Percentiles rank a stretch among this genome's conserved stretches.
These are phyloP conservation scores for Poronia punctata DNA, from an alignment of 495 filamentous ascomycete species.

Conservation along the genomic window DNA sequence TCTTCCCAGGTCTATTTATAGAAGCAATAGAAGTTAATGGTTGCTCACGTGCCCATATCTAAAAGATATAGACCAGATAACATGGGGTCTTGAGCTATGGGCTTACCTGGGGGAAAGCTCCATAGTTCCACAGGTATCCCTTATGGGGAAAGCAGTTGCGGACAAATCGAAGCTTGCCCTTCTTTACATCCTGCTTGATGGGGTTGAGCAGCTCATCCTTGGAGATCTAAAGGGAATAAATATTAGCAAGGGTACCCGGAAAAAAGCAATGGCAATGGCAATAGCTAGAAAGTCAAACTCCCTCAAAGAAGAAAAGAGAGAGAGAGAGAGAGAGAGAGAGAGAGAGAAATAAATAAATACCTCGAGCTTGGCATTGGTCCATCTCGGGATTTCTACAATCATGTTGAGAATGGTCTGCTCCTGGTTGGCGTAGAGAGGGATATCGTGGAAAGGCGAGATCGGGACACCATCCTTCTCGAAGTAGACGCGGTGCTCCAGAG, in stretches of 20 bases:
- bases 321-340: too few species aligned
- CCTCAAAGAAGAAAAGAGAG: too few species aligned
- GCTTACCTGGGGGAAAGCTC: constrained; percentile 91
- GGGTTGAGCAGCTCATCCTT: constrained; percentile 96
- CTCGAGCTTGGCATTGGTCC: constrained; percentile 99
- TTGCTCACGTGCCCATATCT: too few species aligned
- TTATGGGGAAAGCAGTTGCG: constrained; percentile 99
- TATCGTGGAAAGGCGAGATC: constrained; percentile 95
- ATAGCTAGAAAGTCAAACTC: constrained; percentile 16
- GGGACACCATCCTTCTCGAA: constrained; percentile 95
- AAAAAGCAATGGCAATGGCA: neutral
- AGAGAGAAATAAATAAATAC: constrained; percentile 37
- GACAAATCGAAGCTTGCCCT: constrained; percentile 92
- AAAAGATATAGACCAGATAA: too few species aligned
- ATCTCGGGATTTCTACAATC: constrained; percentile 97
- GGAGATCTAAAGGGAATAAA: constrained; percentile 62
- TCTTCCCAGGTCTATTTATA: constrained; percentile 91
- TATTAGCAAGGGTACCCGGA: too few species aligned
- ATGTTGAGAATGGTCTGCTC: constrained; percentile 96
- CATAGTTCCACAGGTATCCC: constrained; percentile 99
- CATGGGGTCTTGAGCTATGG: constrained; percentile 5
- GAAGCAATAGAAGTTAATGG: constrained; percentile 11
- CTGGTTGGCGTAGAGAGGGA: constrained; percentile 92
- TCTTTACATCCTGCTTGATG: constrained; percentile 90
- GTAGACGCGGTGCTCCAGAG: constrained; percentile 94